Evolutionary conservation across 371 early-diverging fungal genomes (phyloP), one percentile per base, ranked within the genome.

Genomic region (Sanchytrium tribonematis): DNA sequence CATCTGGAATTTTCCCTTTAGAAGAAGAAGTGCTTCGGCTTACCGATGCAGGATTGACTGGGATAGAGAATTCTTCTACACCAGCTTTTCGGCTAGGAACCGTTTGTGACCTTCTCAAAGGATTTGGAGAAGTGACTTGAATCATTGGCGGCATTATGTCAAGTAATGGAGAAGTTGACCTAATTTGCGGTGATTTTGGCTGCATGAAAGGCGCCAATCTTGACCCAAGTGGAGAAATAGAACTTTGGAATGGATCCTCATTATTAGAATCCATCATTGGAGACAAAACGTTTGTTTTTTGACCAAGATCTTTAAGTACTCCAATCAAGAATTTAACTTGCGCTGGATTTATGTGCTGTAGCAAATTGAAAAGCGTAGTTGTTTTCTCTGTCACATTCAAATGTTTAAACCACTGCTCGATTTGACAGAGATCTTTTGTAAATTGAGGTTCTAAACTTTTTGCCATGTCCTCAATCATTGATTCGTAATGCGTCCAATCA

Each of bases 381-480:
- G 92, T 93, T 29, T 91, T 80, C 77, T 95, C 96, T 29, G 90
- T 85, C 73, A 91, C 91, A 1, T 86, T 81, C 69, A 92, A 79
- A 30, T 88, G 89, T 16, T 81, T 78, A 79, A 91, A 93, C 95
- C 95, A 94, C 71, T 91, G 86, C 74, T 94, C 91, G 68, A 94
- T 89, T 66, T 90, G 89, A 30, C 83, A 82, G 66, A 93, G 81
- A 75, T 95, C 96, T 69, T 93, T 93, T 74, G 88, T 86, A 74
- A 93, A 95, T 69, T 83, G 84, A 70, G 86, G 88, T 77, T 93
- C 92, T 70, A 92, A 77, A 22, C 87, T 87, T 31, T 81, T 80
- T n/a, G 91, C 90, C 93, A 94, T 91, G 30, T 87, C 85, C 75
- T 94, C 92, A 28, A 94, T 80, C 31, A 87, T 91, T 29, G 82